Base-by-base conservation (phyloP, 495 filamentous ascomycete species). In the Pseudomonodictys pantanalensis region DNA sequence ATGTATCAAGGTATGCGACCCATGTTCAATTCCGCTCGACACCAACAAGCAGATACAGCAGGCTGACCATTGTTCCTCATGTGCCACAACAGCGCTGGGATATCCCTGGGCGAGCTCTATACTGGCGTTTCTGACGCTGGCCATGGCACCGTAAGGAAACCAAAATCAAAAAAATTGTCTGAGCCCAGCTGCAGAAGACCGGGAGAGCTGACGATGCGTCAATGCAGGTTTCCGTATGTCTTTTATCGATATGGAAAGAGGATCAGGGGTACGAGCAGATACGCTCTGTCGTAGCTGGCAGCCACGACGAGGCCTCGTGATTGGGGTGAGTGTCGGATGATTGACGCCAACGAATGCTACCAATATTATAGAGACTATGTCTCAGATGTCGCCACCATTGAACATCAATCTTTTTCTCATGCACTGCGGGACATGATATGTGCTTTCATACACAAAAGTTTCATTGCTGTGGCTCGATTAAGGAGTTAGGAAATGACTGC, bases 61-160 rank as follows among this genome's bases (percentile, higher is more conserved):
- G 32, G 52, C 33, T 44, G 4, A 22, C 35, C 24, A 55, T 39
- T 55, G 52, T 55, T 20, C 6, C 33, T 28, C 18, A 55, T 49
- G 45, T 49, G 45, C 45, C 45, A 49, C 45, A 35, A 35, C 32
- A 35, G 32, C 26, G 4, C 29, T 53, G 6, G 70, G 70, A 7
- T 67, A 62, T 49, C 69, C 71, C 25, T 75, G 72, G 72, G 72
- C 72, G 23, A 64, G 56, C 24, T 63, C 49, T 3, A n/a, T 73
- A n/a, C 73, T 75, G 18, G 73, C 65, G n/a, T 73, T 75, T 56
- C 53, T 75, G 38, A 64, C 71, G n/a, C 50, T 75, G 10, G 73
- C 67, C 23, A 68, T 75, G 71, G 56, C 69, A 35, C 73, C 71
- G 72, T 75, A 49, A 49, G 45, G 45, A 49, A 49, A 49, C 45